Conservation (phyloP, 768 basidiomycete species). For the Gyrodon lividus region DNA sequence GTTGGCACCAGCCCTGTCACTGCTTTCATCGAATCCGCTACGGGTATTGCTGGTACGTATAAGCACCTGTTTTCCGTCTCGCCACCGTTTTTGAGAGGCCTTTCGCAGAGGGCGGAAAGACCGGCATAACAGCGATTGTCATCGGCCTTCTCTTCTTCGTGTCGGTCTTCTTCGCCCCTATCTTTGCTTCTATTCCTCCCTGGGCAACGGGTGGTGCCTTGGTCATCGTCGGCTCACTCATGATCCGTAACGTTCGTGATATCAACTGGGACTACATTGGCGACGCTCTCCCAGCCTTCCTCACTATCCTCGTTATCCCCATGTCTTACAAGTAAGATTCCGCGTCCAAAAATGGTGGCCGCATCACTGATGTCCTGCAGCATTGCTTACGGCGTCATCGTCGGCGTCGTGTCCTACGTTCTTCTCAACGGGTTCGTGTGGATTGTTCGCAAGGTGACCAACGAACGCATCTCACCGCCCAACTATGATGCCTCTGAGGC, state of each 20-base stretch:
- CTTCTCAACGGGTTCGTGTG: conserved; percentile 71
- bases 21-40: conserved; percentile 80
- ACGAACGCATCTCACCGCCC: conserved; percentile 63
- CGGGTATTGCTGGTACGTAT: conserved; percentile 66
- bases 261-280: conserved; percentile 91
- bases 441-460: conserved; percentile 49
- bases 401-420: conserved; percentile 69
- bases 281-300: conserved; percentile 83
- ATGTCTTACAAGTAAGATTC: conserved; percentile 67
- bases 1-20: conserved; percentile 82
- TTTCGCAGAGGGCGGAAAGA: conserved; percentile 76
- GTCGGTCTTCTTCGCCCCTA: conserved; percentile 83
- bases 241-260: conserved; percentile 83
- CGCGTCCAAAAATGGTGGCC: not conserved
- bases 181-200: conserved; percentile 82
- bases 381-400: conserved; percentile 88
- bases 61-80: not conserved
- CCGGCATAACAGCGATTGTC: conserved; percentile 75
- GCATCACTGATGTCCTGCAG: conserved; percentile 35
- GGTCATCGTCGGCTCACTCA: conserved; percentile 82
- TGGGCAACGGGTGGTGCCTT: conserved; percentile 90
- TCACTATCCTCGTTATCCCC: conserved; percentile 78
- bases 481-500: conserved; percentile 63
- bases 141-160: conserved; percentile 78
- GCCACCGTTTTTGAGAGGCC: conserved; percentile 10